phyloP scores from a whole-genome alignment of 1,284 basidiomycete species.

The Fomes fomentarius region DNA sequence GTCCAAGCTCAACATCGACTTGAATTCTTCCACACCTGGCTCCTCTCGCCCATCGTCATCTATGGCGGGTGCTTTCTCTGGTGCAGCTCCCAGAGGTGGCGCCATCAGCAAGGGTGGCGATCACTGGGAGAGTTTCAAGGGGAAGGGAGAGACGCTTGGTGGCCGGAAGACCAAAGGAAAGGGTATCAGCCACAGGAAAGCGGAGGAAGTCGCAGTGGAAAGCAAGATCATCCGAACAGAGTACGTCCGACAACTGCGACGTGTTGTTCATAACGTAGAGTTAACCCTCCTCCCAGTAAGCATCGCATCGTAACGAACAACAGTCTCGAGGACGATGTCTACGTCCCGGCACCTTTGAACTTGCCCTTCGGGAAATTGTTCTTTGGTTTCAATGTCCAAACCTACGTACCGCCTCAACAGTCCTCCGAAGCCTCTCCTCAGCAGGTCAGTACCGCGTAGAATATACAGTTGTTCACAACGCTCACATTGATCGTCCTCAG shows the following conservation, averaged over 20 bases:
- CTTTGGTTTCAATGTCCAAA: slow-evolving; percentile 85
- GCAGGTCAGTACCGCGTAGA: slow-evolving; percentile 19
- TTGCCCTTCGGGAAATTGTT: slow-evolving; percentile 93
- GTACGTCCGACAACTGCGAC: slow-evolving; percentile 58
- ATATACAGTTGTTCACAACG: background rate
- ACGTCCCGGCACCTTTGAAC: slow-evolving; percentile 89
- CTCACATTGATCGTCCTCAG: slow-evolving; percentile 24
- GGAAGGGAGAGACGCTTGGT: slow-evolving; percentile 85
- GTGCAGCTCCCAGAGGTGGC: slow-evolving; percentile 46
- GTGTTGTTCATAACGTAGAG: slow-evolving; percentile 1
- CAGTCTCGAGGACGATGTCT: slow-evolving; percentile 73
- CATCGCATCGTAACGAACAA: slow-evolving; percentile 86
- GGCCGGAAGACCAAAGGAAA: slow-evolving; percentile 93
- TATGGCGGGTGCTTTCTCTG: slow-evolving; percentile 66
- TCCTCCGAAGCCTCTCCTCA: slow-evolving; percentile 11
- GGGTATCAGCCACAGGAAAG: slow-evolving; percentile 81
- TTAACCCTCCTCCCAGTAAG: slow-evolving; percentile 55
- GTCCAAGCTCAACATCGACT: slow-evolving; percentile 94
- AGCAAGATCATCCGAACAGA: slow-evolving; percentile 90
- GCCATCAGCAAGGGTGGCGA: slow-evolving; percentile 74
- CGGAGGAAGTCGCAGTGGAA: slow-evolving; percentile 76
- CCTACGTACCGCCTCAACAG: slow-evolving; percentile 62
- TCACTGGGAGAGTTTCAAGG: slow-evolving; percentile 92
- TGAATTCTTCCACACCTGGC: slow-evolving; percentile 79
- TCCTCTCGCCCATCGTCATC: slow-evolving; percentile 83